Percentiles rank a stretch among this genome's conserved stretches.
Evolutionary conservation across 2,329 filamentous ascomycete species (phyloP).

Genomic region (Shiraia bambusicola): DNA sequence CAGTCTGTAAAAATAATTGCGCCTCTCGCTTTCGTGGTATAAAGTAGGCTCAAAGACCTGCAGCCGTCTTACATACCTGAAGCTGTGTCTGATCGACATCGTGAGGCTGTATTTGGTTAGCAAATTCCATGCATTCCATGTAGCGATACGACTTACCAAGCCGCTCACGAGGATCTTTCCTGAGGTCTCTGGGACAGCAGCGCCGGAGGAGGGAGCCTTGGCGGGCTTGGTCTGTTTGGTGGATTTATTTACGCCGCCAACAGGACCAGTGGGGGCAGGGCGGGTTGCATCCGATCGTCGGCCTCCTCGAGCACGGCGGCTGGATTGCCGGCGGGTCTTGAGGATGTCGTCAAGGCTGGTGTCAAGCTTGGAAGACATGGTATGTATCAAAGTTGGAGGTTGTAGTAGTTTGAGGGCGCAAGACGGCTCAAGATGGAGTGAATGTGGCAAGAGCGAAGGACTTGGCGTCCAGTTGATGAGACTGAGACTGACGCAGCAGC

Average conservation of each 20-base stretch:
- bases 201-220: conserved; percentile 65
- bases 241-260: conserved; percentile 73
- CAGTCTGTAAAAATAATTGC: conserved; percentile 37
- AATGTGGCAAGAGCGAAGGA: conserved; percentile 12
- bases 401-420: conserved; percentile 15
- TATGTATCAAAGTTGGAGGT: too few species aligned
- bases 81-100: conserved; percentile 97
- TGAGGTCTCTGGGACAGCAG: conserved; percentile 66
- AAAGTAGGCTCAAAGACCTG: conserved; percentile 46
- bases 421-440: conserved; percentile 6
- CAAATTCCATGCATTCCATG: conserved; percentile 1
- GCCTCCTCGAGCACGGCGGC: conserved; percentile 50
- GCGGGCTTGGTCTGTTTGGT: conserved; percentile 62
- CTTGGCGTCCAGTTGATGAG: conserved; percentile 10
- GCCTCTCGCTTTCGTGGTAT: conserved; percentile 31
- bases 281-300: conserved; percentile 52
- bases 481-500: conserved; percentile 9
- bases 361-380: conserved; percentile 76
- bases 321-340: conserved; percentile 65
- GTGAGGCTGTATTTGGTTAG: conserved; percentile 71
- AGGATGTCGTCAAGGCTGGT: conserved; percentile 97
- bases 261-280: conserved; percentile 65
- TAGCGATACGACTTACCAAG: conserved; percentile 66
- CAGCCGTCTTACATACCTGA: conserved; percentile 96
- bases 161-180: conserved; percentile 95